A percentile compares a stretch with the other conserved stretches of the same genome.
These are phyloP conservation scores for Termitomyces sp. DNA, from an alignment of 768 basidiomycete species.

Conservation along the genomic window DNA sequence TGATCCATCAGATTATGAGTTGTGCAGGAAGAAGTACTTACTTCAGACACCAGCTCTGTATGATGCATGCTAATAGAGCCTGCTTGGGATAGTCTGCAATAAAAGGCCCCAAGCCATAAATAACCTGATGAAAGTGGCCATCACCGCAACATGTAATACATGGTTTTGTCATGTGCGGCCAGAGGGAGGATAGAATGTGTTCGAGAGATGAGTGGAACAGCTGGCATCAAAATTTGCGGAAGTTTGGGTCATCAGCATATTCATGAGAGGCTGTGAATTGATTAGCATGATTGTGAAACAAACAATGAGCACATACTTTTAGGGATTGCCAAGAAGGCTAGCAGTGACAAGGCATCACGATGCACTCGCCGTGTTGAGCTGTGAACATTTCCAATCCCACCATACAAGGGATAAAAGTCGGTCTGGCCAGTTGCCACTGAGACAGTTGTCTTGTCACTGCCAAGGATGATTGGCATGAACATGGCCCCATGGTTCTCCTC, in stretches of 20 bases:
- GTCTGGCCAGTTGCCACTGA: conserved; percentile 34
- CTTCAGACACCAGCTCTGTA: conserved; percentile 25
- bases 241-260: conserved; percentile 7
- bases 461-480: no score
- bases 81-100: conserved; percentile 28
- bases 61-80: conserved; percentile 18
- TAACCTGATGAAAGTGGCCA: conserved; percentile 20
- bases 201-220: conserved; percentile 22
- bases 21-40: conserved; percentile 7
- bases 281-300: neutral
- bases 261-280: neutral
- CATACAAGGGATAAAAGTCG: conserved; percentile 34
- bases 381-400: conserved; percentile 28
- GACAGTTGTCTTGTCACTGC: no score
- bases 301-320: conserved; percentile 2
- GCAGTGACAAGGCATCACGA: no score
- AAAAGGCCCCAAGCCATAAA: conserved; percentile 25
- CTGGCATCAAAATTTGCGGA: conserved; percentile 15
- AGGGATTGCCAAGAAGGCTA: no score
- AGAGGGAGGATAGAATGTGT: conserved; percentile 13
- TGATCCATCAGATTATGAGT: neutral
- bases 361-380: conserved; percentile 29
- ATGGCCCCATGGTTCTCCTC: no score
- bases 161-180: conserved; percentile 21
- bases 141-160: conserved; percentile 20